Evolutionary conservation across 1,284 basidiomycete genomes (phyloP).

Genomic region (Agaricales sp.): DNA sequence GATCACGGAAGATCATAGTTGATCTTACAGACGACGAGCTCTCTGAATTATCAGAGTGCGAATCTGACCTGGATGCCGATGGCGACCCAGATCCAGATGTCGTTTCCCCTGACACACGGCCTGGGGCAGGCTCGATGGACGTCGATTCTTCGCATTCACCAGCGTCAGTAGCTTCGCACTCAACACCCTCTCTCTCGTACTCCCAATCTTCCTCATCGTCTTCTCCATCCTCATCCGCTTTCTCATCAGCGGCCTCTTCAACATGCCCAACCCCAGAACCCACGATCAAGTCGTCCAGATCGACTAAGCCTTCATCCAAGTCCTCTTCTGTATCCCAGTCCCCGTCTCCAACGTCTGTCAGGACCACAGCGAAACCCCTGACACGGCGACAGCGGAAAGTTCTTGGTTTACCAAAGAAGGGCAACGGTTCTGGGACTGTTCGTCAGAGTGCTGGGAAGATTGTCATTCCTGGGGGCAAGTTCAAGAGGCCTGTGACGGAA

Average conservation of each 20-base stretch:
- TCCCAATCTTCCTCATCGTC: constrained; percentile 28
- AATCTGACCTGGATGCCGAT: not conserved
- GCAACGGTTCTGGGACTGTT: constrained; percentile 11
- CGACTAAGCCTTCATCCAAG: constrained; percentile 5
- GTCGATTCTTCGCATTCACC: not conserved
- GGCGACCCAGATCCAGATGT: not conserved
- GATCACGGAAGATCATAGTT: not conserved
- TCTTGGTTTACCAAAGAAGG: constrained; percentile 50
- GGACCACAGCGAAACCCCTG: constrained; percentile 29
- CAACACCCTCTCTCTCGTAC: not conserved
- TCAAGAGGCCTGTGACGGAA: constrained; percentile 23
- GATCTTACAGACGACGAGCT: not conserved
- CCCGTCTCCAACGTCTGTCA: constrained; percentile 10
- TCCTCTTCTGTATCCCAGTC: not conserved
- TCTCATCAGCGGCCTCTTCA: constrained; percentile 18
- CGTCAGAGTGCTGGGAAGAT: constrained; percentile 37
- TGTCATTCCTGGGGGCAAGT: constrained; percentile 46
- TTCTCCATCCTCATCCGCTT: constrained; percentile 20
- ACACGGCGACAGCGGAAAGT: constrained; percentile 60
- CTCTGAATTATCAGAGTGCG: not conserved
- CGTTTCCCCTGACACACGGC: not conserved
- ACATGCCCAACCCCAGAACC: constrained; percentile 11
- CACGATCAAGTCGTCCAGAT: constrained; percentile 11
- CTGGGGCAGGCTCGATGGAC: not conserved
- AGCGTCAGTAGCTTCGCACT: not conserved